Conservation (phyloP, 345 rosid genomes). For the Xanthoceras sorbifolium region DNA sequence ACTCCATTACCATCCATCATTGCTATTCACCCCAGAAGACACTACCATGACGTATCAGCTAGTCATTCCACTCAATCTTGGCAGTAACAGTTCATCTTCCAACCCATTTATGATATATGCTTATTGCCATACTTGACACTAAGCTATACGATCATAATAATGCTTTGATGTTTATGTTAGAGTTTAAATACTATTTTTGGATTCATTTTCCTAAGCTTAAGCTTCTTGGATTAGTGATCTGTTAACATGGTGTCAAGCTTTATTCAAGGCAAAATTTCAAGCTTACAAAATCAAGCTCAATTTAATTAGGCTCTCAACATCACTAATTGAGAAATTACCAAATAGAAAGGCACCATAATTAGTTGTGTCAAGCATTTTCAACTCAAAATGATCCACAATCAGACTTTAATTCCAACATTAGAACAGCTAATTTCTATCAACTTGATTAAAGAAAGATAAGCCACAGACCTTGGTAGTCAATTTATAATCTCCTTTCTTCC, state of each 20-base stretch:
- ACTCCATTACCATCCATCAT: neutral
- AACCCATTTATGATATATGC: neutral
- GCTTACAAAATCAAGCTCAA: no score
- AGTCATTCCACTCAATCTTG: no score
- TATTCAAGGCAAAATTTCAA: no score
- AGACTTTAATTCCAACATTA: neutral
- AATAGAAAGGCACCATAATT: no score
- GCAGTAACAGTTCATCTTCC: neutral
- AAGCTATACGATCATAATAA: no score
- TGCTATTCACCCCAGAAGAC: neutral
- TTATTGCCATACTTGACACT: neutral
- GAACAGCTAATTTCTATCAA: neutral
- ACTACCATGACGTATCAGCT: neutral
- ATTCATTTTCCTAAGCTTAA: no score
- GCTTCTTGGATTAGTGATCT: no score
- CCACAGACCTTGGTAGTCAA: slow-evolving; percentile 48
- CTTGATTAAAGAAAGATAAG: neutral
- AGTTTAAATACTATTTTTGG: no score
- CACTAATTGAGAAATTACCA: no score
- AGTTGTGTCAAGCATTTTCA: neutral
- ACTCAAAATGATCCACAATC: neutral
- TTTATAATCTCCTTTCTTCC: slow-evolving; percentile 39
- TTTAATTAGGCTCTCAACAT: no score
- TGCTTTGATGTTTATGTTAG: no score
- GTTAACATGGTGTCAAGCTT: no score